Conservation (phyloP, 108 stramenopile species). For the Discostella stelligeroides region DNA sequence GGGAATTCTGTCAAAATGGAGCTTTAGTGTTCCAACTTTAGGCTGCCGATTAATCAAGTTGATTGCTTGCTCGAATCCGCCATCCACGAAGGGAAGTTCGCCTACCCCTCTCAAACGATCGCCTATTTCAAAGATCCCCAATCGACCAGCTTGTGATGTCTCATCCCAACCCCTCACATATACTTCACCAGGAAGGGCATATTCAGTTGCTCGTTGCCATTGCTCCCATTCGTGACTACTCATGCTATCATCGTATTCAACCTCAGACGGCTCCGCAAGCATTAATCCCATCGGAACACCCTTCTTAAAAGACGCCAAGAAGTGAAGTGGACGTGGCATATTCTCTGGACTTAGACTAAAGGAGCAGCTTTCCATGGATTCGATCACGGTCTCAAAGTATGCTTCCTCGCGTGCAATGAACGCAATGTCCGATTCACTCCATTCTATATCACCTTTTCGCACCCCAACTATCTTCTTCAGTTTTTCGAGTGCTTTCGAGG, state of each 20-base stretch:
- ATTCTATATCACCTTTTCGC: slow-evolving; percentile 24
- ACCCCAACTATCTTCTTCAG: slow-evolving; percentile 40
- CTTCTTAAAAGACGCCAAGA: slow-evolving; percentile 78
- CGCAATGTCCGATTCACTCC: slow-evolving; percentile 23
- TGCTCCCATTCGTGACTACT: slow-evolving; percentile 33
- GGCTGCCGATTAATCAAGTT: slow-evolving; percentile 52
- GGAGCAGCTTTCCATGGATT: slow-evolving; percentile 57
- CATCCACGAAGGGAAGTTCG: slow-evolving; percentile 64
- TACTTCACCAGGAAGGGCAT: slow-evolving; percentile 71
- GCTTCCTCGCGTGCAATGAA: slow-evolving; percentile 41
- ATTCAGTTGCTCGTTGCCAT: slow-evolving; percentile 64
- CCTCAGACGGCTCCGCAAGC: slow-evolving; percentile 59
- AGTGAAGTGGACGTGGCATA: slow-evolving; percentile 75
- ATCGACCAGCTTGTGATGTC: slow-evolving; percentile 62
- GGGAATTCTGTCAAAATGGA: slow-evolving; percentile 75
- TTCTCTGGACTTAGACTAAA: slow-evolving; percentile 21
- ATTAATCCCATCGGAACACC: slow-evolving; percentile 60
- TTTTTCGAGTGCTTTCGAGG: slow-evolving; percentile 49
- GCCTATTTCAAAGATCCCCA: slow-evolving; percentile 82
- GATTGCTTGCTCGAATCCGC: slow-evolving; percentile 74
- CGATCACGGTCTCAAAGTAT: slow-evolving; percentile 66
- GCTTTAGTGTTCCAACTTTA: slow-evolving; percentile 42
- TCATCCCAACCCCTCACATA: slow-evolving; percentile 67
- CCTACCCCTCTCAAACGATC: slow-evolving; percentile 78
- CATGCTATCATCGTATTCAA: slow-evolving; percentile 44